Evolutionary conservation across 805 yeast species (phyloP).

Genomic region (Spathaspora hagerdaliae): DNA sequence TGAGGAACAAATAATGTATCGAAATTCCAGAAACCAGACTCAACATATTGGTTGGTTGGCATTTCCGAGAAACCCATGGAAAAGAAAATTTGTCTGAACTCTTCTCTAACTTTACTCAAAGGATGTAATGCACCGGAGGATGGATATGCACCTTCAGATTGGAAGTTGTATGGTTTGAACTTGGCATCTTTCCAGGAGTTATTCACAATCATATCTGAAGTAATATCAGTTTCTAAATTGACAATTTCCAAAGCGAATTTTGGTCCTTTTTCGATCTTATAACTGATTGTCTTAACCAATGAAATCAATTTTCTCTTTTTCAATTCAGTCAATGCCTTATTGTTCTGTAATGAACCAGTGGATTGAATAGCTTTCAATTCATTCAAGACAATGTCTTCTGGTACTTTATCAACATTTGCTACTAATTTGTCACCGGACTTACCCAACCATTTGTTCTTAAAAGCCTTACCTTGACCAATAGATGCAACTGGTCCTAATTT

Average conservation of each 20-base stretch:
- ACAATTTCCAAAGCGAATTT: constrained; percentile 80
- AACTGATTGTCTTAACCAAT: constrained; percentile 71
- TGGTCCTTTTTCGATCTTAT: constrained; percentile 71
- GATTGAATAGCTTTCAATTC: constrained; percentile 55
- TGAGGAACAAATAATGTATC: constrained; percentile 96
- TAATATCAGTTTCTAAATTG: constrained; percentile 86
- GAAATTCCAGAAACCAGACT: constrained; percentile 98
- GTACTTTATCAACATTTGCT: constrained; percentile 51
- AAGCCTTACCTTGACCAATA: constrained; percentile 95
- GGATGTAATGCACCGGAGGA: constrained; percentile 95
- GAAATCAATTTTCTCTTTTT: constrained; percentile 87
- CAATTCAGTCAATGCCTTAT: constrained; percentile 73
- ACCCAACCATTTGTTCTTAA: constrained; percentile 93
- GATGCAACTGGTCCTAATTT: constrained; percentile 81
- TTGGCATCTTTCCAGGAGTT: constrained; percentile 80
- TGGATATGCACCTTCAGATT: constrained; percentile 88
- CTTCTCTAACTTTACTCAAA: constrained; percentile 92
- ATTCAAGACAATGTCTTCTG: constrained; percentile 63
- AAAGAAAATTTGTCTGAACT: constrained; percentile 95
- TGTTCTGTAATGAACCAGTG: constrained; percentile 54
- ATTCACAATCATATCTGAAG: constrained; percentile 83
- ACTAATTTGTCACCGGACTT: constrained; percentile 82
- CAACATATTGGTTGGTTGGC: constrained; percentile 98
- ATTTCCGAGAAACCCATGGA: constrained; percentile 97
- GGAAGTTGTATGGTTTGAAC: constrained; percentile 94